These are phyloP conservation scores for Raphanus sativus DNA, from an alignment of 345 rosid genomes.

Conservation along the genomic window DNA sequence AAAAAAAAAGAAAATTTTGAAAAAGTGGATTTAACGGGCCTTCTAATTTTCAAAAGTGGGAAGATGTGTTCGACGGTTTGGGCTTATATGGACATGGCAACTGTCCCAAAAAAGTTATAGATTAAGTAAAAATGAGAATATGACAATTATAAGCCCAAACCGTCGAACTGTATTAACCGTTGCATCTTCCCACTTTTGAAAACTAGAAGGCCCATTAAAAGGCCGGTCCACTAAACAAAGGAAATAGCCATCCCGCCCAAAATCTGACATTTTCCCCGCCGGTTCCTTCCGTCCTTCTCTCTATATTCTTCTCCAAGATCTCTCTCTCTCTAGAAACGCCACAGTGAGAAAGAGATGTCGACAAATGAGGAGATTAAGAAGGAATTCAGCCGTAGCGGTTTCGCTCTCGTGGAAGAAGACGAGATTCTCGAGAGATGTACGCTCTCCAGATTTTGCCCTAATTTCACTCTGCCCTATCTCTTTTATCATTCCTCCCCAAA, in stretches of 20 bases:
- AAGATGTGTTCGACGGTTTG: too few relatives aligned
- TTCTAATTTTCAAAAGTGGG: too few relatives aligned
- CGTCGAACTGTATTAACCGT: background rate
- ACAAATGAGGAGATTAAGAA: constrained; percentile 75
- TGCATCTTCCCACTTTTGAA: background rate
- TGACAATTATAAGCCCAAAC: background rate
- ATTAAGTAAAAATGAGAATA: too few relatives aligned
- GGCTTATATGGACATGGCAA: too few relatives aligned
- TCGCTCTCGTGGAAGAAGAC: constrained; percentile 57
- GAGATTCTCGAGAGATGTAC: constrained; percentile 72
- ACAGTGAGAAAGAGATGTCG: constrained; percentile 17
- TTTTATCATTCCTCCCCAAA: background rate
- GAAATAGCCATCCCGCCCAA: constrained; percentile 31
- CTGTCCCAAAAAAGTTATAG: too few relatives aligned
- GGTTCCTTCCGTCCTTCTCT: constrained; percentile 5
- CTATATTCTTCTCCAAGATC: background rate
- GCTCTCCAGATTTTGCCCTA: background rate
- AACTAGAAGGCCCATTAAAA: constrained; percentile 6
- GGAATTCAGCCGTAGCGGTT: constrained; percentile 64
- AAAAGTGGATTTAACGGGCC: too few relatives aligned
- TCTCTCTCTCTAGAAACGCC: constrained; percentile 39
- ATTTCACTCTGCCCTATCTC: constrained; percentile 1
- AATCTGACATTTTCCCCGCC: constrained; percentile 60
- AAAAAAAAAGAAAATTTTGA: too few relatives aligned
- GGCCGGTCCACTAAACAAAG: background rate